A percentile compares a stretch with the other conserved stretches of the same genome.
Conservation (phyloP, 768 basidiomycete species). For the Coprinopsis sp. region DNA sequence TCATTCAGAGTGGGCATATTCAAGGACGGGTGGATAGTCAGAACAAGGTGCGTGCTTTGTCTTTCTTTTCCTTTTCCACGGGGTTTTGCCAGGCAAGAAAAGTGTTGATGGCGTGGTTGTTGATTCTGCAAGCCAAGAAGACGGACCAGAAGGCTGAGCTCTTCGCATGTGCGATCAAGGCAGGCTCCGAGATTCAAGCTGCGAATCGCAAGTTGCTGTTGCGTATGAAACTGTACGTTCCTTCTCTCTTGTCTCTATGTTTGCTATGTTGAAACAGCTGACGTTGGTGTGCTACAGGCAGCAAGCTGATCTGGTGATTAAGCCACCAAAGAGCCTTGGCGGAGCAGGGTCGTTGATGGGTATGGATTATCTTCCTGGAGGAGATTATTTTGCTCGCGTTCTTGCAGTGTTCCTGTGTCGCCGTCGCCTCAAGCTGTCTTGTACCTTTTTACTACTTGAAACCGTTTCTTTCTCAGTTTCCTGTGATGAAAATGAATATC, state of each 20-base stretch:
- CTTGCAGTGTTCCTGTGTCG: too few relatives aligned
- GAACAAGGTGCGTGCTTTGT: conserved; percentile 57
- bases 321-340: conserved; percentile 57
- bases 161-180: conserved; percentile 70
- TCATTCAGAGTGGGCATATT: conserved; percentile 77
- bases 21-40: conserved; percentile 84
- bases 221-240: conserved; percentile 76
- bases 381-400: too few relatives aligned
- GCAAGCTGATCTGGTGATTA: conserved; percentile 76
- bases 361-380: too few relatives aligned
- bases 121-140: conserved; percentile 80
- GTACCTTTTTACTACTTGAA: too few relatives aligned
- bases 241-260: background rate
- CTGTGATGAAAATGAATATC: too few relatives aligned
- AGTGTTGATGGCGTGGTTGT: too few relatives aligned
- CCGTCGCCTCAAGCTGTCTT: too few relatives aligned
- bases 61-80: background rate
- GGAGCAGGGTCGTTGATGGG: too few relatives aligned
- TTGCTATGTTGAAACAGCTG: background rate
- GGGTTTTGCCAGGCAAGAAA: too few relatives aligned
- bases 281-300: conserved; percentile 43
- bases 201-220: conserved; percentile 76
- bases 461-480: too few relatives aligned
- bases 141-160: conserved; percentile 75
- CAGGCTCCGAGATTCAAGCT: conserved; percentile 65